Base-by-base conservation (phyloP, 371 early-diverging fungal genomes). In the Mortierella sp. region DNA sequence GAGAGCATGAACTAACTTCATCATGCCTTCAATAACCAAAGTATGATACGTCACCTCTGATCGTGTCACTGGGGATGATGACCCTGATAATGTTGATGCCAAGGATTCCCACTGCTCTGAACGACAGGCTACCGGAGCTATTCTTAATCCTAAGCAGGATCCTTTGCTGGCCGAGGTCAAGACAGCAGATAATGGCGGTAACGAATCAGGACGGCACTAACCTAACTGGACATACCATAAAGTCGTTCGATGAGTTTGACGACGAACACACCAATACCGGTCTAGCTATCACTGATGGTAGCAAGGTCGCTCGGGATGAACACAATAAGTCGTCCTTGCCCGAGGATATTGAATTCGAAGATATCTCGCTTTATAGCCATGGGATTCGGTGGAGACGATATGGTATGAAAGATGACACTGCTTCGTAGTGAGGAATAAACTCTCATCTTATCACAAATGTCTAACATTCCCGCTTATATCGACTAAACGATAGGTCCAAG, bases 1-100 rank as follows among this genome's bases (percentile, higher is more conserved):
- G 1, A 12, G 20, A 20, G 47, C 10, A 52, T 30, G 28, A 10
- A 18, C 58, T 30, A 16, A 32, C 11, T 28, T 39, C 35, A 20
- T 35, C 5, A 22, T 39, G 12, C 10, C 39, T 37, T 18, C 45
- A 11, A 22, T 28, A 28, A 39, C n/a, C 0, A 18, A 80, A 92
- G 92, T 86, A 86, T 52, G 92, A 92, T 51, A 90, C 90, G 1
- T 92, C 92, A 0, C 90, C 91, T 4, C 86, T 89, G 1, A 66
- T 90, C 57, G 87, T 92, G 49, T 90, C 91, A 24, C 84, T 90
- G 30, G 90, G 90, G 28, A 84, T 91, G 24, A 90, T 91, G 65
- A 88, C 88, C 12, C 62, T 92, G 30, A 89, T 91, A 58, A 92
- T 92, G 92, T 72, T 92, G 12, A 77, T 92, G 49, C 92, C 92